Base-by-base conservation (phyloP, 2,329 filamentous ascomycete species). In the Plenodomus lindquistii region DNA sequence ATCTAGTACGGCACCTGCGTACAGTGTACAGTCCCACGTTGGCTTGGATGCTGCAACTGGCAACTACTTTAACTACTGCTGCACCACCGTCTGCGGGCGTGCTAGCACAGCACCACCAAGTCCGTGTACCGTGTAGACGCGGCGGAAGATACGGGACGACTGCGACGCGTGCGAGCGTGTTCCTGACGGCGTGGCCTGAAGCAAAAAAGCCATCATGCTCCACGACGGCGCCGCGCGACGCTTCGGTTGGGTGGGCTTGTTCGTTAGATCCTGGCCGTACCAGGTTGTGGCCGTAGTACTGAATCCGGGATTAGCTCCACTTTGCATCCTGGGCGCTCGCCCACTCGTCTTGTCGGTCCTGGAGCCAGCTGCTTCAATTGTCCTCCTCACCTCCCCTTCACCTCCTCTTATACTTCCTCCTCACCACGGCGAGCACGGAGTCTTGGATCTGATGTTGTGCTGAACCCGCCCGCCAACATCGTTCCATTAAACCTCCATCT, bases 341-440 rank as follows among this genome's bases (percentile, higher is more conserved):
- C 65, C 62, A 63, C 56, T 70, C 62, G 63, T 67, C 67, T 67
- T 66, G 57, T 65, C 59, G 56, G 66, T 65, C 60, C 54, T 58
- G 62, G 62, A 59, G 63, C 67, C 66, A 65, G 63, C 66, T 65
- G 61, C 42, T 63, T 65, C 62, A 31, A 31, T 31, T 31, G 27
- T 59, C 53, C 54, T 52, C 60, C 44, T 59, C 57, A 57, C 57
- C 59, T 66, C 57, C 54, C 60, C 63, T 62, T 57, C 54, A 57
- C 59, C 51, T 56, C 46, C 60, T 58, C 61, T 57, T 52, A 57
- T 54, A 54, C 59, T 57, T 57, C 59, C 54, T 59, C 64, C 58
- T 60, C 59, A 62, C 57, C 50, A 67, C 67, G 67, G 66, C 65
- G 67, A 71, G 69, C 67, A 66, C 63, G 62, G 69, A 72, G 69